phyloP scores from a whole-genome alignment of 139 green algal species.

The Picochlorum costavermella region DNA sequence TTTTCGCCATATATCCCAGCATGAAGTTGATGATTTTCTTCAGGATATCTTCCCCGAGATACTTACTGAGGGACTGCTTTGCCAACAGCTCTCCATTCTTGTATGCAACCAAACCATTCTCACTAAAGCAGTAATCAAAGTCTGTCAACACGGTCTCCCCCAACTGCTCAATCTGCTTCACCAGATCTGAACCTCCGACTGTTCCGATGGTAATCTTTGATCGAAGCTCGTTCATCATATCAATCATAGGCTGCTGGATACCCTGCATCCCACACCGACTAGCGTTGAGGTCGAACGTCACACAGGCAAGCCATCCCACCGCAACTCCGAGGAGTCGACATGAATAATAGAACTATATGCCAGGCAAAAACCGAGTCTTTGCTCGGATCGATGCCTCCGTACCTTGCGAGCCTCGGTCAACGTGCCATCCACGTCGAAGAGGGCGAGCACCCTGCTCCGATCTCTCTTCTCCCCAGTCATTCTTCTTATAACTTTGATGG shows the following conservation, averaged over 20 bases:
- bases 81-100: conserved; percentile 64
- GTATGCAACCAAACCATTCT: conserved; percentile 96
- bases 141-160: conserved; percentile 54
- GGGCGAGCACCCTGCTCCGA: conserved; percentile 39
- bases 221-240: conserved; percentile 77
- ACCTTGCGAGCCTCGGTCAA: conserved; percentile 84
- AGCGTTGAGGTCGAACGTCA: neutral
- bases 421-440: conserved; percentile 97
- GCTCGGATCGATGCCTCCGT: neutral
- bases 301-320: too few species aligned
- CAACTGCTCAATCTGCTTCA: conserved; percentile 97
- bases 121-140: conserved; percentile 94
- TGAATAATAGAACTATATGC: too few species aligned
- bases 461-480: conserved; percentile 19
- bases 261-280: conserved; percentile 18
- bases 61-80: conserved; percentile 43
- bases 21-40: conserved; percentile 90
- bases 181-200: conserved; percentile 91
- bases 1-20: conserved; percentile 72
- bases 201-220: conserved; percentile 86
- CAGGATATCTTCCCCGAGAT: conserved; percentile 75
- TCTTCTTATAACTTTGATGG: neutral
- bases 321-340: too few species aligned
- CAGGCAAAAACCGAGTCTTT: too few species aligned
- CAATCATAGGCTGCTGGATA: conserved; percentile 52